These are phyloP conservation scores for Trichoderma sp. DNA, from an alignment of 2,329 filamentous ascomycete genomes.

Conservation along the genomic window DNA sequence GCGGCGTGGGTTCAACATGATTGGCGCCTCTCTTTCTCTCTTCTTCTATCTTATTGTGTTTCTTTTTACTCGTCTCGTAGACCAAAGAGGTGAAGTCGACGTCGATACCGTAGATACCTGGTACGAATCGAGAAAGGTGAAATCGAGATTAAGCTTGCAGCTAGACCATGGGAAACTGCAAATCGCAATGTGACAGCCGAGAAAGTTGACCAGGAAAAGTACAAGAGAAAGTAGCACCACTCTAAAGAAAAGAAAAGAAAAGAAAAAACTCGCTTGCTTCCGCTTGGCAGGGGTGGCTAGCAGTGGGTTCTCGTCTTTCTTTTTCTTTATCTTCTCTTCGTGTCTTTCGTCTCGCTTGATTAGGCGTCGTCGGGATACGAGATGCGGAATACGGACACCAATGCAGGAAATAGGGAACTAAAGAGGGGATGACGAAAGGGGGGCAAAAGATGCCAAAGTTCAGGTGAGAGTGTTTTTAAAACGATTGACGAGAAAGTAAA, in stretches of 20 bases:
- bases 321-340: not conserved
- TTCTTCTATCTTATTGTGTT: not conserved
- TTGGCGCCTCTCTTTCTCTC: constrained; percentile 1
- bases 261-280: constrained; percentile 10
- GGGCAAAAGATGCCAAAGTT: not conserved
- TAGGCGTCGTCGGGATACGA: not conserved
- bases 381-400: not conserved
- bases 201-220: not conserved
- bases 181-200: constrained; percentile 2
- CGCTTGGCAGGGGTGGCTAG: not conserved
- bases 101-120: not conserved
- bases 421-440: constrained; percentile 10
- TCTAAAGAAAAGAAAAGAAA: not conserved
- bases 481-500: constrained; percentile 17
- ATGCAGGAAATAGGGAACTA: constrained; percentile 8
- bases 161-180: not conserved
- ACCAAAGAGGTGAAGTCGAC: not conserved
- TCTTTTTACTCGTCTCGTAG: not conserved
- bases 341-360: not conserved
- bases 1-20: constrained; percentile 78
- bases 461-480: not conserved
- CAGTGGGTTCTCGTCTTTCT: not conserved
- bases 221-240: not conserved
- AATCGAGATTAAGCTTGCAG: not conserved
- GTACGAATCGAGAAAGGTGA: not conserved